Evolutionary conservation across 1,139 yeast species (phyloP), one percentile per base, ranked within the genome.

Genomic region (Maudiozyma humilis): DNA sequence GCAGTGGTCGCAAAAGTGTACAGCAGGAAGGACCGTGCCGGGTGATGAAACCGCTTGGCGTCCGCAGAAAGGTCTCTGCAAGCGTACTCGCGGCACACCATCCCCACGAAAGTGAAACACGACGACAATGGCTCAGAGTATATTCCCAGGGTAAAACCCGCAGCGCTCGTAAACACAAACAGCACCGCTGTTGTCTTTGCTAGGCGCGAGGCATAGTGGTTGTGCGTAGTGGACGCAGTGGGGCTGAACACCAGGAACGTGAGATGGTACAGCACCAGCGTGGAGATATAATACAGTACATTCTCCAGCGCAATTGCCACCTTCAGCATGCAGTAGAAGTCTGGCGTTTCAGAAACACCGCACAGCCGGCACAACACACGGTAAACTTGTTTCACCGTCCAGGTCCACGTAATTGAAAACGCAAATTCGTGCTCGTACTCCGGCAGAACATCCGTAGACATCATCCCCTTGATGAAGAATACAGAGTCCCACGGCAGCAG

Each of bases 361-460:
- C 17, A 7, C n/a, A 4, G 43, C 39, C 38, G 2, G 20, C 18
- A 8, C 6, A 3, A 44, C 39, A 36, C 15, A 32, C 7, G 16
- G 8, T 36, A 39, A 3, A 49, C 10, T 34, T 38, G 46, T 39
- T 65, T 62, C 18, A 86, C 64, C 2, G 78, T 46, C 37, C 74
- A 57, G 68, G 83, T 73, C 94, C 96, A 88, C 3, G 78, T 62
- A 5, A 86, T 83, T 34, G 95, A 81, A 61, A 87, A 91, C 7
- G 94, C 96, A 73, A 78, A 84, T 64, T 87, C 94, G 61, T 91
- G 96, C 61, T 91, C 97, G 62, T 71, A 88, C 32, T 63, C 60
- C 25, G 73, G 65, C 2, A 66, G 60, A 0, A 73, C 78, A 23
- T 75, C 64, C 16, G 65, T 60, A 32, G 83, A 77, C 39, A 79